Conservation (phyloP, 2,329 filamentous ascomycete genomes). For the Mariannaea elegans region DNA sequence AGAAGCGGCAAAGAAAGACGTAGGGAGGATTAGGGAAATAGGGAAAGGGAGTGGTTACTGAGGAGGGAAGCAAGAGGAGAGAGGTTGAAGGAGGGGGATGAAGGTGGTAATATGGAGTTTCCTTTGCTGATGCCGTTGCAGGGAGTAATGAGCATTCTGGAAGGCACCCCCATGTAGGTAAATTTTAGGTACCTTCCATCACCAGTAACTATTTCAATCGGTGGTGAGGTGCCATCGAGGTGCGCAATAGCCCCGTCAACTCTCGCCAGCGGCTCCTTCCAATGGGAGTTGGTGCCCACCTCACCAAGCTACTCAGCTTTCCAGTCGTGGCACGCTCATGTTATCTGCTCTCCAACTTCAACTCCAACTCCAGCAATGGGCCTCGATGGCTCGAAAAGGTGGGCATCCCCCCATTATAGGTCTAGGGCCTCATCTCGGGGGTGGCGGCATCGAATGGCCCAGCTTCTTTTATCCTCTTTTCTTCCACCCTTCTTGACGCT, state of each 20-base stretch:
- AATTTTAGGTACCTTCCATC: too few relatives aligned
- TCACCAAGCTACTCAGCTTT: neutral
- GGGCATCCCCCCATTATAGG: slow-evolving; percentile 8
- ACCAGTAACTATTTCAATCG: too few relatives aligned
- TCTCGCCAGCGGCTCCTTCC: too few relatives aligned
- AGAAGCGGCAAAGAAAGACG: neutral
- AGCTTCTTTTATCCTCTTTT: neutral
- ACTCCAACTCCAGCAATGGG: neutral
- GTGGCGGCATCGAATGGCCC: slow-evolving; percentile 11
- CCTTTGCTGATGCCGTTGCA: neutral
- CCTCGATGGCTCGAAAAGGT: neutral
- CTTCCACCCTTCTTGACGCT: neutral
- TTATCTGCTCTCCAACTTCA: neutral
- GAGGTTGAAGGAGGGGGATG: slow-evolving; percentile 1
- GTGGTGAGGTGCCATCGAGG: too few relatives aligned
- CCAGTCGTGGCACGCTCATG: too few relatives aligned
- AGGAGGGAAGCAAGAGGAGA: neutral
- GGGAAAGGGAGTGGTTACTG: neutral
- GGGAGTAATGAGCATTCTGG: neutral
- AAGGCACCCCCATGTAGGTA: neutral
- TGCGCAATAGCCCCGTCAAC: too few relatives aligned
- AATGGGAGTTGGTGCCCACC: too few relatives aligned
- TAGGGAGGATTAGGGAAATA: neutral
- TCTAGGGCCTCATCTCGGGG: slow-evolving; percentile 12
- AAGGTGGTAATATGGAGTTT: slow-evolving; percentile 3